These are phyloP conservation scores for Coemansia sp. DNA, from an alignment of 192 early-diverging fungal genomes.

Conservation along the genomic window DNA sequence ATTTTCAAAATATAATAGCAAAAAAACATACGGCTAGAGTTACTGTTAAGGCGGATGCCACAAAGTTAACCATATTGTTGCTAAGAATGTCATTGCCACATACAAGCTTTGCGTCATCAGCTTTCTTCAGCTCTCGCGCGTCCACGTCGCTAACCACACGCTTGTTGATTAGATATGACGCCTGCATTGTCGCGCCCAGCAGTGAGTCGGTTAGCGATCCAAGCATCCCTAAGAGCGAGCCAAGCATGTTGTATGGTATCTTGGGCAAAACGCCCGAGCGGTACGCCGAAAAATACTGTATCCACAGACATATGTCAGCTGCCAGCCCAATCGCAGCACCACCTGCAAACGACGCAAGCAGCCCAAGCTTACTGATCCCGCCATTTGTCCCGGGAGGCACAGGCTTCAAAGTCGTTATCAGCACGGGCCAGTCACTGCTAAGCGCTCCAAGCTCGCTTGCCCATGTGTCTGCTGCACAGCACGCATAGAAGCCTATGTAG, in stretches of 20 bases:
- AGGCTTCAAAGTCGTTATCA: conserved; percentile 76
- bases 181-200: conserved; percentile 77
- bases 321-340: conserved; percentile 69
- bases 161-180: conserved; percentile 65
- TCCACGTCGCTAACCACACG: conserved; percentile 53
- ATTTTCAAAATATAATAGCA: conserved; percentile 4
- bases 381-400: conserved; percentile 95
- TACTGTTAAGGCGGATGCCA: conserved; percentile 36
- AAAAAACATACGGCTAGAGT: conserved; percentile 16
- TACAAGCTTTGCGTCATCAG: conserved; percentile 57
- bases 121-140: conserved; percentile 51
- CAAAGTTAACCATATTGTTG: conserved; percentile 69
- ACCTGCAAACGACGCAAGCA: conserved; percentile 75
- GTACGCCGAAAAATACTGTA: conserved; percentile 54
- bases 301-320: conserved; percentile 55
- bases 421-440: conserved; percentile 66
- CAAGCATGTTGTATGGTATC: conserved; percentile 56
- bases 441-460: conserved; percentile 88
- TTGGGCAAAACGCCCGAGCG: conserved; percentile 25
- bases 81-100: conserved; percentile 71
- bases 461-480: conserved; percentile 75
- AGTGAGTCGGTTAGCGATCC: conserved; percentile 84
- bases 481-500: conserved; percentile 65
- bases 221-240: conserved; percentile 65
- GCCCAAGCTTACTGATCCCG: conserved; percentile 70